A percentile compares a stretch with the other conserved stretches of the same genome.
Conservation (phyloP, 352 stramenopile genomes). For the Plasmopara halstedii region DNA sequence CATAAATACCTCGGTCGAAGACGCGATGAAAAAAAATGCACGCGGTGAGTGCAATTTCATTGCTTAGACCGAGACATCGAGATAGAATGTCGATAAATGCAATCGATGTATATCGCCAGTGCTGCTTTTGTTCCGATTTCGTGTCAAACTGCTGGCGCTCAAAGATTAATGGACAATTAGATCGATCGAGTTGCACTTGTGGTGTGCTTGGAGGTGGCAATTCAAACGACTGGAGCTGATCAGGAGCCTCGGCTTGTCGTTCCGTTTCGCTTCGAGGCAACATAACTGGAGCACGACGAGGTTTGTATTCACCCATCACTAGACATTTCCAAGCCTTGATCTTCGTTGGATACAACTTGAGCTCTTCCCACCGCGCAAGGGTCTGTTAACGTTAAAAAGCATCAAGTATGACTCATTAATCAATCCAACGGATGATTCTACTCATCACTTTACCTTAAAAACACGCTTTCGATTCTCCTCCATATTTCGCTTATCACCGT, state of each 20-base stretch:
- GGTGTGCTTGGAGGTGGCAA: slow-evolving; percentile 31
- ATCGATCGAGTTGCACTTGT: slow-evolving; percentile 56
- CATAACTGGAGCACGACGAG: slow-evolving; percentile 36
- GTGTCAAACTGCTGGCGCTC: slow-evolving; percentile 51
- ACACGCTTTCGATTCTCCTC: slow-evolving; percentile 67
- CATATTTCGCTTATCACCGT: slow-evolving; percentile 51
- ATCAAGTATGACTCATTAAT: background rate
- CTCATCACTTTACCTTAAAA: slow-evolving; percentile 44
- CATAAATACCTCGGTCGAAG: slow-evolving; percentile 77
- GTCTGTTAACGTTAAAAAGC: slow-evolving; percentile 33
- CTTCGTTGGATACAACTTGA: slow-evolving; percentile 68
- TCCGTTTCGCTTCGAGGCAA: slow-evolving; percentile 59
- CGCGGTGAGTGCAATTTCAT: slow-evolving; percentile 64
- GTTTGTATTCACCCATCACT: slow-evolving; percentile 60
- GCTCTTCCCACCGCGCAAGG: slow-evolving; percentile 75
- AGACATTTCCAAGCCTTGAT: slow-evolving; percentile 77
- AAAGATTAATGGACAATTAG: slow-evolving; percentile 68
- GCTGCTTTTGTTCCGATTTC: slow-evolving; percentile 63
- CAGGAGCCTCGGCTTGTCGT: slow-evolving; percentile 51
- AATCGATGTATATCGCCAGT: slow-evolving; percentile 74
- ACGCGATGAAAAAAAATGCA: slow-evolving; percentile 76
- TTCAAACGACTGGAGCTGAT: slow-evolving; percentile 74
- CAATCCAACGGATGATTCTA: background rate
- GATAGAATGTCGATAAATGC: slow-evolving; percentile 77
- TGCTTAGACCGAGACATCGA: slow-evolving; percentile 54